Evolutionary conservation across 371 early-diverging fungal species (phyloP).

Genomic region (Actinomucor elegans): DNA sequence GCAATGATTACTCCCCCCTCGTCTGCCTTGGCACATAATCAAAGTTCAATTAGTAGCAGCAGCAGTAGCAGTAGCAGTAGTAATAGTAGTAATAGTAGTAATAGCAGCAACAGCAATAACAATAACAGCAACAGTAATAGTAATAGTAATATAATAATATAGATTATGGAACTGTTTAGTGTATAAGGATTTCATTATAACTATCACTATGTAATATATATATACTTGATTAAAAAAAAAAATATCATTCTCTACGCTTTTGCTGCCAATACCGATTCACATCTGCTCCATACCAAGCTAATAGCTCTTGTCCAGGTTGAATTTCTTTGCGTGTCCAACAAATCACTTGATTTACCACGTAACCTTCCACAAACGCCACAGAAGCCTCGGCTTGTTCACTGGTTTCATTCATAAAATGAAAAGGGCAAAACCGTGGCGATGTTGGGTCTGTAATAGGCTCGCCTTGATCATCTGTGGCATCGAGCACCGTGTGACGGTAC

Average conservation of each 20-base stretch:
- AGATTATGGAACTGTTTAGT: too few relatives aligned
- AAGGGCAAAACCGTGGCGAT: conserved; percentile 75
- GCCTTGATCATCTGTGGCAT: conserved; percentile 78
- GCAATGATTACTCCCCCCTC: too few relatives aligned
- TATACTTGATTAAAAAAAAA: too few relatives aligned
- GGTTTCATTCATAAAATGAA: conserved; percentile 90
- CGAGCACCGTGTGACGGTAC: conserved; percentile 70
- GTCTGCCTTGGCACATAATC: too few relatives aligned
- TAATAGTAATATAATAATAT: too few relatives aligned
- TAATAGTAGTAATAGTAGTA: not conserved
- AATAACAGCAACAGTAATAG: too few relatives aligned
- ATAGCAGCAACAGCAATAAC: too few relatives aligned
- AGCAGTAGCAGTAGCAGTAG: conserved; percentile 22
- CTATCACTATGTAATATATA: too few relatives aligned
- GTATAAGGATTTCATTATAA: too few relatives aligned
- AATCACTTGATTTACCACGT: conserved; percentile 74
- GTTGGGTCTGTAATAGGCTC: conserved; percentile 64
- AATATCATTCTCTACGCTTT: not conserved
- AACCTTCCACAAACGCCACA: conserved; percentile 16
- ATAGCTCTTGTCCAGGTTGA: conserved; percentile 72
- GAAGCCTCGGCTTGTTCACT: conserved; percentile 54
- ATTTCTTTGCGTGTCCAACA: conserved; percentile 74
- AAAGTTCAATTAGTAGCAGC: conserved; percentile 1
- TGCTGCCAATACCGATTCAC: conserved; percentile 40
- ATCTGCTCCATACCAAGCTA: conserved; percentile 75